Base-by-base conservation (phyloP, 495 filamentous ascomycete species). In the Talaromyces wortmannii region DNA sequence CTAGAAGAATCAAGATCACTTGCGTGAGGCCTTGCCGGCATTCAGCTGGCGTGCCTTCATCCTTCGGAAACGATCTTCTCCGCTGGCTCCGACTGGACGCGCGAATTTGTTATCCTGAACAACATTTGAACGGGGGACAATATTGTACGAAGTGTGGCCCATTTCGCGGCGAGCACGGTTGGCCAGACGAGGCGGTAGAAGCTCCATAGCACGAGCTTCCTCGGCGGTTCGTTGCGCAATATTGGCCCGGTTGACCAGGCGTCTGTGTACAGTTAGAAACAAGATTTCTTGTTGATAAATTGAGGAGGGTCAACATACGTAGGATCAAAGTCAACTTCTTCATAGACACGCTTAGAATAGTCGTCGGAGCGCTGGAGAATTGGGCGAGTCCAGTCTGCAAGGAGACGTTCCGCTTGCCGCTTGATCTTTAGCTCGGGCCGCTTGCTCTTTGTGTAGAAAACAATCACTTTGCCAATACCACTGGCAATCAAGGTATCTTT, bases 371-470 rank as follows among this genome's bases (percentile, higher is more conserved):
- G 84, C 69, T 94, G 92, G 48, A 99, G 79, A 55, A 97, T 95
- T n/a, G 92, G 90, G 8, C 95, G 82, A 46, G 90, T 95, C 95
- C 95, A 99, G 67, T 97, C 95, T 18, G 87, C 88, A 31, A 97
- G 72, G 31, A 97, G 76, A 40, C 87, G 83, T 75, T 97, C 91
- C 0, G 95, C 95, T 65, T 87, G 85, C 49, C 92, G 89, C 77
- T 97, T 97, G 79, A 99, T 96, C 52, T 77, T 77, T 6, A 82
- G 71, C 71, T 96, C 87, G 6, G 90, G 87, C 45, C 86, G 84
- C 76, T 90, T 92, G 78, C 87, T 92, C 71, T 92, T 91, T 40
- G 90, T 97, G 73, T 99, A 99, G 76, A 95, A 97, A 52, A 94
- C 80, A 31, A 95, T 84, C 31, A 99, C 88, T 64, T 96, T 97